Percentiles rank a stretch among this genome's conserved stretches.
These are phyloP conservation scores for Coprinopsis sp. DNA, from an alignment of 768 basidiomycete species.

Conservation along the genomic window DNA sequence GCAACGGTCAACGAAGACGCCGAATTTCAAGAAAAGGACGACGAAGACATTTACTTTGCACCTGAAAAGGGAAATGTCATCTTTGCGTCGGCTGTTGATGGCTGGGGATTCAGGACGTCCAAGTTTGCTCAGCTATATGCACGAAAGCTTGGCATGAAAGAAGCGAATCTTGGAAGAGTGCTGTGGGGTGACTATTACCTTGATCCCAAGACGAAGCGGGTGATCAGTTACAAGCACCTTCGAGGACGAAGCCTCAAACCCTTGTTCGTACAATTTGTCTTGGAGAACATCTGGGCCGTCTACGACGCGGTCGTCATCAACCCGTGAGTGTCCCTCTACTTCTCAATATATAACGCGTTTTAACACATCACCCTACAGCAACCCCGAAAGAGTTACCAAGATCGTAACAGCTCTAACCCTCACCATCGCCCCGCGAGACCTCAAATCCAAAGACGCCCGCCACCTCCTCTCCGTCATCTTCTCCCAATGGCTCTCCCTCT, in stretches of 20 bases:
- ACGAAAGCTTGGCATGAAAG: slow-evolving; percentile 85
- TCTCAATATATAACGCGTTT: slow-evolving; percentile 9
- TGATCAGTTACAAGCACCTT: slow-evolving; percentile 88
- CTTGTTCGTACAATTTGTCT: slow-evolving; percentile 93
- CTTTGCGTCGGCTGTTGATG: slow-evolving; percentile 93
- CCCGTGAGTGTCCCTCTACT: slow-evolving; percentile 57
- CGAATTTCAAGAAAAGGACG: slow-evolving; percentile 91
- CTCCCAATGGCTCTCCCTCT: slow-evolving; percentile 93
- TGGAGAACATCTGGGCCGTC: slow-evolving; percentile 97
- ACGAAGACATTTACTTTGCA: slow-evolving; percentile 96
- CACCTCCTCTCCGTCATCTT: slow-evolving; percentile 83
- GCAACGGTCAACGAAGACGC: slow-evolving; percentile 54
- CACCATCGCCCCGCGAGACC: slow-evolving; percentile 81
- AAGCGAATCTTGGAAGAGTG: slow-evolving; percentile 76
- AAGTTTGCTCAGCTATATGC: slow-evolving; percentile 94
- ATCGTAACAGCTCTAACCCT: slow-evolving; percentile 80
- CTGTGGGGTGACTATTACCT: slow-evolving; percentile 98
- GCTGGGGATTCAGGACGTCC: slow-evolving; percentile 94
- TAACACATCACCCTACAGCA: slow-evolving; percentile 43
- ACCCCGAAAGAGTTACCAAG: slow-evolving; percentile 83
- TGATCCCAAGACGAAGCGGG: slow-evolving; percentile 91
- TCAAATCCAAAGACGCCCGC: slow-evolving; percentile 87
- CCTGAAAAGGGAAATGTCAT: slow-evolving; percentile 95
- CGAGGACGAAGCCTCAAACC: slow-evolving; percentile 86
- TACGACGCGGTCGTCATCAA: slow-evolving; percentile 88